Base-by-base conservation (phyloP, 352 stramenopile species). In the Pythium dissotocum region DNA sequence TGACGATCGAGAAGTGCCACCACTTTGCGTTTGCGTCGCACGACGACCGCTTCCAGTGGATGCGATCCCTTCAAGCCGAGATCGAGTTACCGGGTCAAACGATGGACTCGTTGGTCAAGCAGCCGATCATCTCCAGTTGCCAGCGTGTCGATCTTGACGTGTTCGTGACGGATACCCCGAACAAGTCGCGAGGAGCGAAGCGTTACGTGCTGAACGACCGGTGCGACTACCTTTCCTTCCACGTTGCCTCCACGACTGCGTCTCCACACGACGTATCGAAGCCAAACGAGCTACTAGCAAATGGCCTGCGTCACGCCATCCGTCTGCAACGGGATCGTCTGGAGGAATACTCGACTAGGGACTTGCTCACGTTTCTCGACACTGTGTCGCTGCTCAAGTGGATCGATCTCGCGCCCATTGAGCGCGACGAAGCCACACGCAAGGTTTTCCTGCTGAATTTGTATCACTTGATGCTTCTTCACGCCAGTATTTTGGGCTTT, bases 381-480 rank as follows among this genome's bases (percentile, higher is more conserved):
- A 60, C 57, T 0, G 66, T 82, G 4, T 63, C 67, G 10, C 40
- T 68, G 14, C 67, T 89, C 35, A 74, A 83, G 44, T 75, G 68
- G 56, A 44, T 74, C 24, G 62, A 78, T 32, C 9, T 82, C 32
- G 40, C 61, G 7, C 2, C 58, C 1, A 28, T 85, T 10, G n/a
- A 63, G 4, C 21, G 62, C 13, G 52, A 72, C 30, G 65, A 77
- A 13, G 33, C 63, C 12, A 58, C 69, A 46, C 66, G 68, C 24
- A 83, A 82, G 38, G 76, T 73, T 8, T 86, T 85, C 28, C 76
- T 88, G 54, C 49, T 90, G n/a, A 90, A 88, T 55, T 35, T 90
- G 40, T 88, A 81, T 54, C 82, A 90, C 38, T 42, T 87, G 13
- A 65, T 86, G 33, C 42, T 86, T 32, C 14, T 88, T 2, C 79